Conservation (phyloP, 148 eudicot species). For the Salicornia ramosissima region DNA sequence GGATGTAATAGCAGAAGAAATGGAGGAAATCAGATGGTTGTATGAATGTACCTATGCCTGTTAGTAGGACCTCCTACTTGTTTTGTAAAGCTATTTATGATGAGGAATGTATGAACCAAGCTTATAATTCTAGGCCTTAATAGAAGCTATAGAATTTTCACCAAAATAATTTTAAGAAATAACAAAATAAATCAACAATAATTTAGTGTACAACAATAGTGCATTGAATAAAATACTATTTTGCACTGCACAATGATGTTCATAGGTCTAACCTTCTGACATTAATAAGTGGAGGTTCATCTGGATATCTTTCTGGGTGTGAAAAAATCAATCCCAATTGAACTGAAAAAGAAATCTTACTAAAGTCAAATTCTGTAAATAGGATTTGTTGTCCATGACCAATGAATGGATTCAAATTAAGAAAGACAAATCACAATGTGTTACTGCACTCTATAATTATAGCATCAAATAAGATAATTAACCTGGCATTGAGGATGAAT, state of each 20-base stretch:
- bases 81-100: no score
- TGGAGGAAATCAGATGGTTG: no score
- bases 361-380: conserved; percentile 10
- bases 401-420: background rate
- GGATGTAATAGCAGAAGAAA: no score
- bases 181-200: background rate
- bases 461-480: conserved; percentile 11
- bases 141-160: no score
- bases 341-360: conserved; percentile 49
- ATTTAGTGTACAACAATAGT: background rate
- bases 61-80: no score
- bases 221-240: background rate
- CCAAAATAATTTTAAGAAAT: no score
- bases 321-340: conserved; percentile 82
- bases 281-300: conserved; percentile 87
- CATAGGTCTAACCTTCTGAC: conserved; percentile 60
- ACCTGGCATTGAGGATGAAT: conserved; percentile 50
- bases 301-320: conserved; percentile 94
- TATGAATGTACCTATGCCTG: no score
- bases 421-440: background rate
- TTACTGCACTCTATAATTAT: background rate
- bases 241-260: conserved; percentile 2
- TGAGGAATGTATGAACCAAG: no score
- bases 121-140: no score
- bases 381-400: background rate